Evolutionary conservation across 352 stramenopile species (phyloP), one percentile per base, ranked within the genome.

Genomic region (Phytophthora vignae): DNA sequence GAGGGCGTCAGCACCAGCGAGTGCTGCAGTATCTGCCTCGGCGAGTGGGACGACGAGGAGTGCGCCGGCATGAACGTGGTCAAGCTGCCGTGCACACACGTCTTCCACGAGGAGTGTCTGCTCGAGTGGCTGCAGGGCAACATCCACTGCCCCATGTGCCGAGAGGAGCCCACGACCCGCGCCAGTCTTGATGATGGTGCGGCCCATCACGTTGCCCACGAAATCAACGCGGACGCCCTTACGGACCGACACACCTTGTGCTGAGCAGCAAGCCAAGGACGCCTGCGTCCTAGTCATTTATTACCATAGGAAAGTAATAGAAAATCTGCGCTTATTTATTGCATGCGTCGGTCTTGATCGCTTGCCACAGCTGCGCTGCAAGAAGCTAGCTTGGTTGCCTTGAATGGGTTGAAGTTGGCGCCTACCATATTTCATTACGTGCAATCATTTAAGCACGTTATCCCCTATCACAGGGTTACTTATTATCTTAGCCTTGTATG

Each of bases 21-120:
- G 60, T 93, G 87, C 73, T 96, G 90, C 65, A 94, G 87, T 59
- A 95, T 96, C 60, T 96, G 89, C 58, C 80, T 96, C 1, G 79
- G 82, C 52, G 85, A 94, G 38, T 96, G 90, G 90, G 75, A 92
- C 63, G 83, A 93, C 73, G 85, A 94, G 58, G 88, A 94, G 67
- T 96, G 87, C 73, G 76, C 60, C 54, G 83, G 76, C 56, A 92
- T 95, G 82, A 92, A 93, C 61, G 87, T 94, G 50, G 90, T 96
- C 25, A 92, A 93, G 72, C 68, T 96, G 49, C 90, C 90, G 46
- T 96, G 90, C 60, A 60, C 90, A 50, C 90, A 96, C 74, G 87
- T 82, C 19, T 96, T 95, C 76, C 90, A 96, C 77, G 90, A 96
- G 60, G 87, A 95, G 25, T 96, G 90, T 57, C 74, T 96, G 56